phyloP scores from a whole-genome alignment of 768 basidiomycete species.

The Termitomyces heimii region DNA sequence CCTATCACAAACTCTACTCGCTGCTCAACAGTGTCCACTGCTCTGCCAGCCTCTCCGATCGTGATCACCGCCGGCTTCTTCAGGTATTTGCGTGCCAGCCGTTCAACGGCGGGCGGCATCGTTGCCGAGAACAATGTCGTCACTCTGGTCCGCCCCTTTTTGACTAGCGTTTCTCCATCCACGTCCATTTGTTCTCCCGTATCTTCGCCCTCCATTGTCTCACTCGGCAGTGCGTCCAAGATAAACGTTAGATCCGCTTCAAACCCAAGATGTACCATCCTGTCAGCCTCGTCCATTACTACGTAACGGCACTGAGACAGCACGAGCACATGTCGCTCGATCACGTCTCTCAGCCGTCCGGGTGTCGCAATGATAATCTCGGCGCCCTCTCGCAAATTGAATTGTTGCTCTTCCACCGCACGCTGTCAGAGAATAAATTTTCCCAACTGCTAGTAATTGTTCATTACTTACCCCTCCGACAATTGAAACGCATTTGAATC shows the following conservation, averaged over 20 bases:
- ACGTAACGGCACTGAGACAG: constrained; percentile 96
- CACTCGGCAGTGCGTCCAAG: constrained; percentile 84
- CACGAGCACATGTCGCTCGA: constrained; percentile 93
- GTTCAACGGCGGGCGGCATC: constrained; percentile 97
- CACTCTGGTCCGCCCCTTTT: constrained; percentile 80
- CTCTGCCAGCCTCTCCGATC: constrained; percentile 96
- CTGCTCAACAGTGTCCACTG: constrained; percentile 98
- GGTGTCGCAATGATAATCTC: constrained; percentile 99
- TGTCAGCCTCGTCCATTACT: constrained; percentile 99
- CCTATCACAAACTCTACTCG: constrained; percentile 87
- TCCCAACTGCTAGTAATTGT: neutral
- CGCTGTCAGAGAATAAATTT: constrained; percentile 30
- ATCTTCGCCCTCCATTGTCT: constrained; percentile 85
- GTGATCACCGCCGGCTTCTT: constrained; percentile 92
- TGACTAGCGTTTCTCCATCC: constrained; percentile 59
- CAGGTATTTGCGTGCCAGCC: constrained; percentile 91
- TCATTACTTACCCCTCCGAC: constrained; percentile 80
- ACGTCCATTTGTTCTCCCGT: constrained; percentile 72
- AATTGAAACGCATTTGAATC: constrained; percentile 94
- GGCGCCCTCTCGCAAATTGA: constrained; percentile 95
- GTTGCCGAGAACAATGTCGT: constrained; percentile 97
- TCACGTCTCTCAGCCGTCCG: constrained; percentile 95
- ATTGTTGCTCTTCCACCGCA: constrained; percentile 96
- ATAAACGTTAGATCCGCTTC: constrained; percentile 94
- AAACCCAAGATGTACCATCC: constrained; percentile 98